Evolutionary conservation across 2,329 filamentous ascomycete species (phyloP), one percentile per base, ranked within the genome.

Genomic region (Lasiodiplodia citricola): DNA sequence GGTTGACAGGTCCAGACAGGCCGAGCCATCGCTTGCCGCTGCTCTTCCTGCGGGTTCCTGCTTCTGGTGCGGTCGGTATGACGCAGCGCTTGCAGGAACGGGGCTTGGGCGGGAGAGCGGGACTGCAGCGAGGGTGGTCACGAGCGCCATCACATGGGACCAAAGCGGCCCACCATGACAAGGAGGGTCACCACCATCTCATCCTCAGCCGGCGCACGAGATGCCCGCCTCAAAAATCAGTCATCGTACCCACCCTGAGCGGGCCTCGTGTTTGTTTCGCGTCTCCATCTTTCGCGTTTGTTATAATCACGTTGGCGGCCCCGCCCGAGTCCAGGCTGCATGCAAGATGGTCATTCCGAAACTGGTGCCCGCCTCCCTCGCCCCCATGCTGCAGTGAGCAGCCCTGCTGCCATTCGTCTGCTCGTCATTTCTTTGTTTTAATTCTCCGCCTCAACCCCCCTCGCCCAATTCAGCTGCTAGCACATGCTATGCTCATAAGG

Each of bases 11-110:
- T 44, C 57, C 38, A 44, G 57, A 25, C 57, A 21, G 38, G 56
- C 25, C 14, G 57, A 41, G 38, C 38, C 14, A 18, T 51, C 44
- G 60, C 60, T 25, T 38, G n/a, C 13, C 23, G 60, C 47, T 38
- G 44, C 44, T 51, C 60, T 52, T 52, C 60, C 60, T 64, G 60
- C 60, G 60, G 60, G 60, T 64, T 64, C 60, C 60, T 64, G 60
- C 60, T 64, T 64, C 60, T 64, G 60, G 60, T 50, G 44, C 28
- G 47, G 60, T 37, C 28, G 60, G 25, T n/a, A 64, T 64, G 60
- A 64, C 60, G 60, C 60, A 64, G 60, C 47, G 60, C n/a, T 64
- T 64, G 60, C 60, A 64, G 60, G 60, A 64, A 64, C 60, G 28
- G 44, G 58, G n/a, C 41, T 28, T 35, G 58, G 60, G 60, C 44